Base-by-base conservation (phyloP, 441 rosid genomes). In the Corymbia citriodora region DNA sequence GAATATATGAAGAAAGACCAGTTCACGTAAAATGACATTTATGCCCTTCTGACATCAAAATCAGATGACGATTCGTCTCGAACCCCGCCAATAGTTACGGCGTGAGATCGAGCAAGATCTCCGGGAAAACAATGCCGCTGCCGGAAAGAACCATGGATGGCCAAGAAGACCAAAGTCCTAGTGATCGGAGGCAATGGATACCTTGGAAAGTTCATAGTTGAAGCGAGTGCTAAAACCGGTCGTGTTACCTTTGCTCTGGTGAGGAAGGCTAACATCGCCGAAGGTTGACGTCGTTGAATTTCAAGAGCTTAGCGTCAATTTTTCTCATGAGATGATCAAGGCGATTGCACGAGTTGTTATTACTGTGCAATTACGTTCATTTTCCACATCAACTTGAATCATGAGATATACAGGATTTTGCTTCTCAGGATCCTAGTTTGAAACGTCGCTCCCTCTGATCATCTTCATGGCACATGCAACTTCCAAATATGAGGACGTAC, bases 141-240 rank as follows among this genome's bases (percentile, higher is more conserved):
- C 27, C 61, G 61, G 2, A 25, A 55, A 10, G 27, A 55, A 55
- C 83, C 82, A 57, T 4, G 87, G 72, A 92, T 91, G 93, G 88
- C 92, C 7, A 87, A 29, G 72, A 92, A 90, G 82, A 91, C 92
- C 92, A 94, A 89, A 87, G 92, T 92, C 90, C 89, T 93, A 89
- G 29, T 94, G 29, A 92, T 95, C 55, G 95, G 95, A 48, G 94
- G 94, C 27, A 92, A 94, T 1, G 95, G 94, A 10, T 92, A 92
- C 91, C 91, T 94, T 45, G 95, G 94, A 2, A 95, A 92, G 86
- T 87, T 79, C 91, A 89, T 93, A 86, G 94, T 93, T 54, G 94
- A 93, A 88, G 95, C 94, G 7, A 93, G 94, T 53, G 95, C 91
- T 11, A 94, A 93, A 65, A 90, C 94, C 13, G 95, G 94, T 5